Evolutionary conservation across 1,284 basidiomycete genomes (phyloP).

Genomic region (Neolentinus lepideus): DNA sequence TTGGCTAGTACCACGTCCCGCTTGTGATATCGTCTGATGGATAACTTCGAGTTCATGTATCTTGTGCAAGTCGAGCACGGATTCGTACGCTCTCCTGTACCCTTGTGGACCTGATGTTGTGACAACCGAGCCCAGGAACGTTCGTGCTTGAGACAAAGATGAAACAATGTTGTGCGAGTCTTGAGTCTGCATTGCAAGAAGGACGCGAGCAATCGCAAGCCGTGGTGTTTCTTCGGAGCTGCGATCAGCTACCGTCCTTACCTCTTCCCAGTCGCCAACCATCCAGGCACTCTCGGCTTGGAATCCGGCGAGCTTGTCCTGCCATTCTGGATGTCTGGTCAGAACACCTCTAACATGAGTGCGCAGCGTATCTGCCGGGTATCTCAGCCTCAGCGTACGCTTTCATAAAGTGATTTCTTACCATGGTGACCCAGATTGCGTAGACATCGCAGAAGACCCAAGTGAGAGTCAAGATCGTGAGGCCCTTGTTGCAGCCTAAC

Average conservation of each 20-base stretch:
- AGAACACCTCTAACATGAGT: conserved; percentile 94
- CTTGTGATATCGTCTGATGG: conserved; percentile 31
- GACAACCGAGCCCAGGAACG: conserved; percentile 75
- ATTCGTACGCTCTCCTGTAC: conserved; percentile 86
- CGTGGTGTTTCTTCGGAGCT: conserved; percentile 48
- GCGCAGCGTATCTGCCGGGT: conserved; percentile 75
- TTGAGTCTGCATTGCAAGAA: conserved; percentile 72
- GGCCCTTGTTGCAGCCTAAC: conserved; percentile 90
- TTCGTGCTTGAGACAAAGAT: conserved; percentile 64
- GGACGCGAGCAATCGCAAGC: conserved; percentile 74
- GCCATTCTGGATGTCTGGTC: conserved; percentile 83
- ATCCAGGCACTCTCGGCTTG: conserved; percentile 95
- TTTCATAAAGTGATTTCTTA: conserved; percentile 28
- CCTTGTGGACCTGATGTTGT: conserved; percentile 73
- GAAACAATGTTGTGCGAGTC: conserved; percentile 37
- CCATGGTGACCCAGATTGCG: conserved; percentile 83
- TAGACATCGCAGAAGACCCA: conserved; percentile 76
- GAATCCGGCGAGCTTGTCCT: conserved; percentile 71
- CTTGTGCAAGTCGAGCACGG: conserved; percentile 82
- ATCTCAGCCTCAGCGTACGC: conserved; percentile 4
- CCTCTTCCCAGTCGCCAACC: conserved; percentile 88
- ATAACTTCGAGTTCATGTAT: conserved; percentile 87
- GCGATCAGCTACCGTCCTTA: conserved; percentile 53
- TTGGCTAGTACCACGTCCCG: conserved; percentile 6
- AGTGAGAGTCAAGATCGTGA: conserved; percentile 82